Conservation (phyloP, 1,284 basidiomycete genomes). For the Trametes versicolor region DNA sequence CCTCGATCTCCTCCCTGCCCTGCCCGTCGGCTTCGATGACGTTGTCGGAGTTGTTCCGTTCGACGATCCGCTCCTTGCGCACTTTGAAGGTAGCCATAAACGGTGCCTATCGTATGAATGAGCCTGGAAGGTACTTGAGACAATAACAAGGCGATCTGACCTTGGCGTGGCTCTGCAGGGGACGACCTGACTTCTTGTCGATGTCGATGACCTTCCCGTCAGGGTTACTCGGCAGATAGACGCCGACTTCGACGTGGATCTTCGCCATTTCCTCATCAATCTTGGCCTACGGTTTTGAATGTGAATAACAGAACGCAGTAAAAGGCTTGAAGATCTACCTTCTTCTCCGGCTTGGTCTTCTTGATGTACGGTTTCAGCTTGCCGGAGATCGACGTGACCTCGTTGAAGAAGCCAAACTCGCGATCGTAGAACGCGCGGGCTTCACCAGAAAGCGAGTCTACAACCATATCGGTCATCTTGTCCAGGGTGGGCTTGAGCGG, state of each 20-base stretch:
- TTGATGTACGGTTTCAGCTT: slow-evolving; percentile 98
- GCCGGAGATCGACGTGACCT: slow-evolving; percentile 97
- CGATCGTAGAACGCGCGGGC: slow-evolving; percentile 93
- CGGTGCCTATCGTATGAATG: slow-evolving; percentile 72
- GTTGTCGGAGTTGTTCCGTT: slow-evolving; percentile 73
- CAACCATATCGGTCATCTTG: slow-evolving; percentile 84
- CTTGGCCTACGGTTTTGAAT: slow-evolving; percentile 73
- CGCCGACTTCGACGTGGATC: slow-evolving; percentile 92
- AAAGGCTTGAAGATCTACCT: slow-evolving; percentile 57
- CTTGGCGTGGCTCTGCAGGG: slow-evolving; percentile 98
- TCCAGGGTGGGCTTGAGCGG: slow-evolving; percentile 97
- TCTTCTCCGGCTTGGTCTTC: slow-evolving; percentile 96
- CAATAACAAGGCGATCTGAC: slow-evolving; percentile 47
- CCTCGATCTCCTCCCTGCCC: slow-evolving; percentile 64
- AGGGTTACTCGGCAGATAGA: slow-evolving; percentile 97
- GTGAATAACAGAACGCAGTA: slow-evolving; percentile 8
- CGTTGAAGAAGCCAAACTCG: slow-evolving; percentile 96
- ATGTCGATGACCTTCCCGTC: slow-evolving; percentile 97
- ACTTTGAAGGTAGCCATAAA: slow-evolving; percentile 99
- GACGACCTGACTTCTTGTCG: slow-evolving; percentile 95
- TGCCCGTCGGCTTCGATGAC: slow-evolving; percentile 71
- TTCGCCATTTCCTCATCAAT: slow-evolving; percentile 99
- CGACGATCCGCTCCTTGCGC: slow-evolving; percentile 76
- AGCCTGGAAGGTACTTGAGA: no score
- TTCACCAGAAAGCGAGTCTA: slow-evolving; percentile 89